These are phyloP conservation scores for Amanita inopinata DNA, from an alignment of 768 basidiomycete genomes.

Conservation along the genomic window DNA sequence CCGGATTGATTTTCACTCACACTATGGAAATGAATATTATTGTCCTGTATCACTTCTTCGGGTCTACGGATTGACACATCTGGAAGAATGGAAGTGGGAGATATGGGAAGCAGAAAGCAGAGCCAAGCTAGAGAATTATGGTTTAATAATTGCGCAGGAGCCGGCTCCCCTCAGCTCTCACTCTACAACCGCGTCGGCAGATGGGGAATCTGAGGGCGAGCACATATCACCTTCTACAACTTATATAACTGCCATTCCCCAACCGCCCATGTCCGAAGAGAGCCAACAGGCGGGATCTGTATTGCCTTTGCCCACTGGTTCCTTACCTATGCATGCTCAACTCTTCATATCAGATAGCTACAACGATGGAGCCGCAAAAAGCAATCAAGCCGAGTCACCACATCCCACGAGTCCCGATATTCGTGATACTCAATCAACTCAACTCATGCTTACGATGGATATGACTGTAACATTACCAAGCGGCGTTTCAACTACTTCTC, in stretches of 20 bases:
- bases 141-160: neutral
- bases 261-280: neutral
- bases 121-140: conserved; percentile 21
- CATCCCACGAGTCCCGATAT: neutral
- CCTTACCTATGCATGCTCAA: neutral
- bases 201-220: neutral
- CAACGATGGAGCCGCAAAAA: neutral
- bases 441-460: neutral
- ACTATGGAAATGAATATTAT: conserved; percentile 93
- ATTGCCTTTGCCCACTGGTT: too few species aligned
- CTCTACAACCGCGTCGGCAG: neutral
- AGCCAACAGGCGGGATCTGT: neutral
- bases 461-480: neutral
- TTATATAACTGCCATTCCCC: neutral
- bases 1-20: conserved; percentile 86
- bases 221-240: neutral
- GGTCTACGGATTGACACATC: conserved; percentile 92
- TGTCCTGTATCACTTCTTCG: conserved; percentile 90
- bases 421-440: neutral
- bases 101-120: conserved; percentile 66
- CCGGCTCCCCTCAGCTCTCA: neutral
- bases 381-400: neutral
- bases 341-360: neutral
- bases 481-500: neutral
- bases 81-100: conserved; percentile 95